Evolutionary conservation across 78 protist genomes (phyloP).

Genomic region (Capsaspora owczarzaki): DNA sequence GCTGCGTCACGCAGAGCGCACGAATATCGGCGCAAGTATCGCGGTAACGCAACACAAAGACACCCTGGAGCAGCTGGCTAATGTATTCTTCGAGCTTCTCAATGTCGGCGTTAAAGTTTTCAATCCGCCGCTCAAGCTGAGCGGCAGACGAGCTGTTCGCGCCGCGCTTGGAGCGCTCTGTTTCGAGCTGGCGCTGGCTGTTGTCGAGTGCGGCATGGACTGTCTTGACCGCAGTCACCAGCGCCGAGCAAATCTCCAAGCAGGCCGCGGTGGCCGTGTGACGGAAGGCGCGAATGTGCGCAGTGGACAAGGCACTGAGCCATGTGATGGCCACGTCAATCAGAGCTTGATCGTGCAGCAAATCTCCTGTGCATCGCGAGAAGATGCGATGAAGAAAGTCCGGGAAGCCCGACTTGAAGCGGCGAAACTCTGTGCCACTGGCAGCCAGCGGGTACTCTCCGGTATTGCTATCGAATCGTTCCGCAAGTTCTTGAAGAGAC

Average conservation of each 20-base stretch:
- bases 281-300: constrained; percentile 9
- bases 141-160: neutral
- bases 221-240: neutral
- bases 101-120: neutral
- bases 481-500: no score
- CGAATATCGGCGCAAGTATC: constrained; percentile 8
- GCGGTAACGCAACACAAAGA: constrained; percentile 15
- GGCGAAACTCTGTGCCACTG: no score
- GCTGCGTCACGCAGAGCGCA: neutral
- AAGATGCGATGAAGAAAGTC: no score
- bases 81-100: neutral
- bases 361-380: no score
- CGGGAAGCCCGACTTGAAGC: no score
- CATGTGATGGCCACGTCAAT: neutral
- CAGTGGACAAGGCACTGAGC: neutral
- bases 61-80: neutral
- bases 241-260: neutral
- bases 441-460: no score
- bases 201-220: neutral
- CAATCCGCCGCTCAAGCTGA: neutral
- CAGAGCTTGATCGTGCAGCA: no score
- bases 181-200: neutral
- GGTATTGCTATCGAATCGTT: no score
- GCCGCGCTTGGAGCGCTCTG: neutral
- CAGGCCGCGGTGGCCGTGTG: constrained; percentile 8